Percentiles rank a stretch among this genome's conserved stretches.
These are phyloP conservation scores for Polygonum aviculare DNA, from an alignment of 148 eudicot genomes.

Conservation along the genomic window DNA sequence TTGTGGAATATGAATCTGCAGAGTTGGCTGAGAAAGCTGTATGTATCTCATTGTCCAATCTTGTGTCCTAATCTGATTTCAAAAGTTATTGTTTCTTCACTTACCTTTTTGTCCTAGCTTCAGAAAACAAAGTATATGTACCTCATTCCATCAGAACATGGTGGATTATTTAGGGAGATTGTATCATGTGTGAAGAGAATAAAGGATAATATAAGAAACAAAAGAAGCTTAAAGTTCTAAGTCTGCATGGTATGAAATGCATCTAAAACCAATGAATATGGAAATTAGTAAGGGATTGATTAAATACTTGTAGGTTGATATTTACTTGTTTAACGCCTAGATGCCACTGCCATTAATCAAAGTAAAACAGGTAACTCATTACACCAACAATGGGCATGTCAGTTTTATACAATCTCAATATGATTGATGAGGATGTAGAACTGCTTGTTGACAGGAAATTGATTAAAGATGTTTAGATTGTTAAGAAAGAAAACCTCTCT, in stretches of 20 bases:
- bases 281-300: background rate
- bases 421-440: too few species aligned
- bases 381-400: too few species aligned
- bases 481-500: background rate
- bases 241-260: background rate
- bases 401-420: too few species aligned
- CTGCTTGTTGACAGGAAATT: too few species aligned
- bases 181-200: background rate
- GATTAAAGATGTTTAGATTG: too few species aligned
- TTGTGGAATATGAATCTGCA: constrained; percentile 87
- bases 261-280: background rate
- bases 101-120: background rate
- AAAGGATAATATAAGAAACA: background rate
- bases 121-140: background rate
- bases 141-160: background rate
- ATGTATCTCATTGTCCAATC: constrained; percentile 13
- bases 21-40: constrained; percentile 97
- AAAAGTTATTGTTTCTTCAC: background rate
- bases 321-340: background rate
- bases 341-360: too few species aligned
- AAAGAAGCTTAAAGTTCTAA: background rate
- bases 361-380: too few species aligned
- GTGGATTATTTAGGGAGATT: background rate
- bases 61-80: background rate
- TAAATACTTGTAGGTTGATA: background rate